Evolutionary conservation across 1,284 basidiomycete genomes (phyloP).

Genomic region (Peniophora sp.): DNA sequence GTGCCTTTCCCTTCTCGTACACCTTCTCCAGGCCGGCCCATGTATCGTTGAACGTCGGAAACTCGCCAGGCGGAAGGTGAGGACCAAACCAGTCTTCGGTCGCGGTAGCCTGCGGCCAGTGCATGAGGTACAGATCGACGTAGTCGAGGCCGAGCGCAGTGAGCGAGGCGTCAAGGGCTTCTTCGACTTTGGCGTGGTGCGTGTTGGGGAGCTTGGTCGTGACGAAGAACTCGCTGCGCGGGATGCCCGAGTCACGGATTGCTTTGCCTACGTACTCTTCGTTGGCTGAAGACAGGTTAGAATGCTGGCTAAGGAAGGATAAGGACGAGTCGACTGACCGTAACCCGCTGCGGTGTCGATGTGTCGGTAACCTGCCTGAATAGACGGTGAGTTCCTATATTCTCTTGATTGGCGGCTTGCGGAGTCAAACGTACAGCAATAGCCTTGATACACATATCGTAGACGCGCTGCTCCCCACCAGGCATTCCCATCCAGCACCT

Average conservation of each 20-base stretch:
- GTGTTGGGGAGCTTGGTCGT: conserved; percentile 43
- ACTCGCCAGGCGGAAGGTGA: too few species aligned
- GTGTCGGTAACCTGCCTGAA: conserved; percentile 29
- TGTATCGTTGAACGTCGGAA: too few species aligned
- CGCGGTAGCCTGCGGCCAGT: not conserved
- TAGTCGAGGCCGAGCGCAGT: not conserved
- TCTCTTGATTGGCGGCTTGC: too few species aligned
- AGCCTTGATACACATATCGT: conserved; percentile 29
- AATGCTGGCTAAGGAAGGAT: not conserved
- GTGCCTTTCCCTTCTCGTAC: too few species aligned
- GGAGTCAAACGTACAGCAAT: conserved; percentile 20
- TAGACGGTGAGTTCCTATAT: not conserved
- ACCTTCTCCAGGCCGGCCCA: too few species aligned
- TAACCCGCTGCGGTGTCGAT: conserved; percentile 28
- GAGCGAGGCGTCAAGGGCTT: not conserved
- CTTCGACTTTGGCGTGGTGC: too few species aligned
- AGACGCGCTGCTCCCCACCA: conserved; percentile 25
- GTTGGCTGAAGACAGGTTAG: too few species aligned
- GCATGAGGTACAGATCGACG: too few species aligned
- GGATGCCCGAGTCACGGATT: conserved; percentile 34
- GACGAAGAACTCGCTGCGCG: conserved; percentile 41
- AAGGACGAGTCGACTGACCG: conserved; percentile 5
- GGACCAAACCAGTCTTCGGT: too few species aligned
- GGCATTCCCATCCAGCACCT: conserved; percentile 1
- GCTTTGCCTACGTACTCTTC: too few species aligned